phyloP scores from a whole-genome alignment of 1,139 yeast genomes.

The Torulaspora pretoriensis region DNA sequence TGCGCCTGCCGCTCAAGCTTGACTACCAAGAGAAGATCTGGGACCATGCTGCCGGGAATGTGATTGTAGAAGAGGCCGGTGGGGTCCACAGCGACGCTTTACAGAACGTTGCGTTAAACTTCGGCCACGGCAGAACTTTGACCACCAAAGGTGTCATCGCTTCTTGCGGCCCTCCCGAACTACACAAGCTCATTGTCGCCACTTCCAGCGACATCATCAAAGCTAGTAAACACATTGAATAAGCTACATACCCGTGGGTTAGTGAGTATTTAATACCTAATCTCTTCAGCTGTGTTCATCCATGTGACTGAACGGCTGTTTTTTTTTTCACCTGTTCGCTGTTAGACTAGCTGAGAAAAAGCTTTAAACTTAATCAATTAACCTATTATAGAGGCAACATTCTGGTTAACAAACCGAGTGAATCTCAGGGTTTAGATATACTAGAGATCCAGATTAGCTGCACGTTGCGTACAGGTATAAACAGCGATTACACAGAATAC shows the following conservation, averaged over 20 bases:
- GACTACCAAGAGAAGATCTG: conserved; percentile 89
- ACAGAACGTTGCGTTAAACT: conserved; percentile 65
- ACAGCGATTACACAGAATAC: too few relatives aligned
- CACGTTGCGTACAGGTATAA: too few relatives aligned
- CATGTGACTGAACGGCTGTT: background rate
- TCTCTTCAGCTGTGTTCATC: too few relatives aligned
- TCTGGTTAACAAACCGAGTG: too few relatives aligned
- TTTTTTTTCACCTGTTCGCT: background rate
- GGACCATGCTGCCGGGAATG: conserved; percentile 98
- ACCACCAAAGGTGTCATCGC: conserved; percentile 90
- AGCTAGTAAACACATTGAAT: conserved; percentile 13
- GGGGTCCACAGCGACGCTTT: conserved; percentile 83
- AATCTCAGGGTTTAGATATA: too few relatives aligned
- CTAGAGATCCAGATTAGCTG: too few relatives aligned
- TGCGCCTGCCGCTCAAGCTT: conserved; percentile 76
- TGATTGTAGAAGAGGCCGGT: conserved; percentile 84
- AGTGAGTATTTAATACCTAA: too few relatives aligned
- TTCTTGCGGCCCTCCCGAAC: conserved; percentile 49
- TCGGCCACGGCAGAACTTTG: conserved; percentile 82
- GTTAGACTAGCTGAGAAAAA: background rate
- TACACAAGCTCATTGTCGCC: conserved; percentile 59
- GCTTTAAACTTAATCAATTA: background rate
- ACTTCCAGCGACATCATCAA: conserved; percentile 46
- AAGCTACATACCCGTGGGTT: too few relatives aligned
- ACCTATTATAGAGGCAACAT: background rate